Evolutionary conservation across 371 early-diverging fungal genomes (phyloP).

Genomic region (Mucor circinelloides): DNA sequence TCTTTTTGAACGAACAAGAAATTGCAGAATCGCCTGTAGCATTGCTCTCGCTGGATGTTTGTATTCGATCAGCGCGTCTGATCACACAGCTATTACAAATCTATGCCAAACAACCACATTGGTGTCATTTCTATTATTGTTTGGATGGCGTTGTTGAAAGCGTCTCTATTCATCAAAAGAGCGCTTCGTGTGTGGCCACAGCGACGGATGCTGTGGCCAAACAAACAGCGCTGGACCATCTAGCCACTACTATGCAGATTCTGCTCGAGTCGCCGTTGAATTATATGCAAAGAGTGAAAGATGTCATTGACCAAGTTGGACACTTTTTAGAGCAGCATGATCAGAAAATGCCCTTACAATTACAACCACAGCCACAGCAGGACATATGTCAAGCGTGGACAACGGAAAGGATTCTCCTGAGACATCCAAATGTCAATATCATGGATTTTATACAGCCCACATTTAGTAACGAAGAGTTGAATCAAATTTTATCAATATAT

Average conservation of each 20-base stretch:
- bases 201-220: neutral
- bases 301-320: constrained; percentile 46
- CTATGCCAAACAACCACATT: constrained; percentile 35
- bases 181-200: constrained; percentile 38
- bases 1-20: constrained; percentile 43
- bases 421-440: neutral
- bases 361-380: neutral
- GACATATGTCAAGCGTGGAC: neutral
- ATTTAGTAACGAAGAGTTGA: neutral
- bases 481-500: neutral
- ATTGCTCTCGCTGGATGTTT: constrained; percentile 32
- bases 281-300: constrained; percentile 53
- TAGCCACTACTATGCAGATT: constrained; percentile 24
- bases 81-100: constrained; percentile 46
- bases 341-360: neutral
- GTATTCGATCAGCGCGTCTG: constrained; percentile 33
- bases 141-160: constrained; percentile 50
- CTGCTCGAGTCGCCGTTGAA: constrained; percentile 45
- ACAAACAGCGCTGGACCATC: neutral
- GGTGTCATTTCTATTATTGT: constrained; percentile 51
- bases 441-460: neutral
- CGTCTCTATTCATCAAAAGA: constrained; percentile 49
- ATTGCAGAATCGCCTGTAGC: constrained; percentile 37
- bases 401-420: neutral
- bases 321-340: constrained; percentile 13